A percentile compares a stretch with the other conserved stretches of the same genome.
These are phyloP conservation scores for Melocanna baccifera DNA, from an alignment of 176 grass and related monocot species.

Conservation along the genomic window DNA sequence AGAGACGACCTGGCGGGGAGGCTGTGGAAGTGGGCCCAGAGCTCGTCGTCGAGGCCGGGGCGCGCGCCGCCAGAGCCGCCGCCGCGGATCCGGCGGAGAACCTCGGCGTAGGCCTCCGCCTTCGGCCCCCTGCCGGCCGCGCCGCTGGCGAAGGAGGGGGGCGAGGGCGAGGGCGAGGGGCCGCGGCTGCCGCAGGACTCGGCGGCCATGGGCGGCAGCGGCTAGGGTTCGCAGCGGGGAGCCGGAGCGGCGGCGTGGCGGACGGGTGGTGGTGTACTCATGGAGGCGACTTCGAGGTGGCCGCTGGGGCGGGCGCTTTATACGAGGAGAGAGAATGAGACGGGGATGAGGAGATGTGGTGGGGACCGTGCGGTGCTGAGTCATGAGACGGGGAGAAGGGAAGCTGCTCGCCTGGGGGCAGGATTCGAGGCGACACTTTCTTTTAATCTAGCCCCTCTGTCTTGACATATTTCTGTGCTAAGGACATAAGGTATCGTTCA, in stretches of 20 bases:
- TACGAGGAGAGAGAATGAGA: conserved; percentile 23
- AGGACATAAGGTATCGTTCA: too few species aligned
- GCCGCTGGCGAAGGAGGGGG: conserved; percentile 20
- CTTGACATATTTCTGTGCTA: not conserved
- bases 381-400: conserved; percentile 56
- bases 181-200: conserved; percentile 67
- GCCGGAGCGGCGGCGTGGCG: not conserved
- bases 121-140: conserved; percentile 34
- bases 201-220: conserved; percentile 30
- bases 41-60: conserved; percentile 43
- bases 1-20: conserved; percentile 50
- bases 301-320: conserved; percentile 34
- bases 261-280: not conserved
- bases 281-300: conserved; percentile 28
- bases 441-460: not conserved
- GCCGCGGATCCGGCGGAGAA: conserved; percentile 50
- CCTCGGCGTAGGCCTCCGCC: conserved; percentile 56
- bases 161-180: conserved; percentile 26
- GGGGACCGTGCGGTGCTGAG: conserved; percentile 1
- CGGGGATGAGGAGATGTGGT: not conserved
- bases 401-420: conserved; percentile 27
- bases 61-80: not conserved
- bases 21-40: conserved; percentile 67
- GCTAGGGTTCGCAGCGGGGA: conserved; percentile 15
- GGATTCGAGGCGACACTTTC: not conserved